Percentiles rank a stretch among this genome's conserved stretches.
Conservation (phyloP, 202 grass and related monocot species). For the Dendrocalamus latiflorus region DNA sequence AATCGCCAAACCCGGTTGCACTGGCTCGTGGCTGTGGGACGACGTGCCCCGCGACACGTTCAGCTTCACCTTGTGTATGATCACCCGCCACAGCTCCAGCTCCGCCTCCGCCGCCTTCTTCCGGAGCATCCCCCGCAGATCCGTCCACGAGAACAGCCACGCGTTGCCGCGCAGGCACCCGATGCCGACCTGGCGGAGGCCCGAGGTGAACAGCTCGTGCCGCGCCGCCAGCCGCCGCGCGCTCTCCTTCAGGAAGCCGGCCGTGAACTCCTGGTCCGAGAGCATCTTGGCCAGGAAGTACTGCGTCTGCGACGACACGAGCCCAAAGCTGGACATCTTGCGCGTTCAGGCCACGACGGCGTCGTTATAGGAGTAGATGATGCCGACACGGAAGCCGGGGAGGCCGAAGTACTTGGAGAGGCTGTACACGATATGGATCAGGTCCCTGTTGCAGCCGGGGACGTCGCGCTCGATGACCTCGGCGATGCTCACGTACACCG, state of each 20-base stretch:
- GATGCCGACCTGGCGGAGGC: conserved; percentile 49
- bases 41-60: too few relatives aligned
- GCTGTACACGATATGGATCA: conserved; percentile 86
- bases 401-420: conserved; percentile 92
- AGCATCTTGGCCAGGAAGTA: conserved; percentile 74
- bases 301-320: conserved; percentile 91
- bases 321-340: conserved; percentile 95
- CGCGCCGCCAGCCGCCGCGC: conserved; percentile 36
- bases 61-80: too few relatives aligned
- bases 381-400: conserved; percentile 80
- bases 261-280: conserved; percentile 53
- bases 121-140: conserved; percentile 55
- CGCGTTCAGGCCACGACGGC: conserved; percentile 58
- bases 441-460: conserved; percentile 31
- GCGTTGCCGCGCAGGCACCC: conserved; percentile 57
- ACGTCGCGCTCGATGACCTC: conserved; percentile 57
- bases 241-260: conserved; percentile 40
- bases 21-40: too few relatives aligned
- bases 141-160: conserved; percentile 91
- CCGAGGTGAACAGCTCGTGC: conserved; percentile 41
- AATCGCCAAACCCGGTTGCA: too few relatives aligned
- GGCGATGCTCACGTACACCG: conserved; percentile 58
- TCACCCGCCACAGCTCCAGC: conserved; percentile 45
- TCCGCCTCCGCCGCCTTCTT: conserved; percentile 46
- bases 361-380: conserved; percentile 91